Conservation (phyloP, 306 rosid genomes). For the Hylodesmum podocarpum region DNA sequence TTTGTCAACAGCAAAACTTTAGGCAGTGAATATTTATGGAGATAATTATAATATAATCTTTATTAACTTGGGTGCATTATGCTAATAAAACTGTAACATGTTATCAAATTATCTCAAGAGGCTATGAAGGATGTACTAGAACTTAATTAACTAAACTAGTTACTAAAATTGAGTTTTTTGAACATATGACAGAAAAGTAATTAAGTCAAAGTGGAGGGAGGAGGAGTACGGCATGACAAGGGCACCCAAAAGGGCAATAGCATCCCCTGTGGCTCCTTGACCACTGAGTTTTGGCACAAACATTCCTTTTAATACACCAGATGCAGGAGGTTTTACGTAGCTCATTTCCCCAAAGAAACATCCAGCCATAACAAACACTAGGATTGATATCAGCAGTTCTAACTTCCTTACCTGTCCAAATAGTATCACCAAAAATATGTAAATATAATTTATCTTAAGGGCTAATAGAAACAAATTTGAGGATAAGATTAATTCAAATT, state of each 20-base stretch:
- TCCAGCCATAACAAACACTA: slow-evolving; percentile 74
- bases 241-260: slow-evolving; percentile 90
- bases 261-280: slow-evolving; percentile 70
- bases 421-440: neutral
- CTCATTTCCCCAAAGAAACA: slow-evolving; percentile 91
- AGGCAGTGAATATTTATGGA: neutral
- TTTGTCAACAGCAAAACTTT: neutral
- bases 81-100: neutral
- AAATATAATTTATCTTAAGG: neutral
- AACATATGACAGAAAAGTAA: neutral
- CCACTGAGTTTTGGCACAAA: slow-evolving; percentile 69
- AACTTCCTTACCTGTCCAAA: slow-evolving; percentile 62
- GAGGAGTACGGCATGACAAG: slow-evolving; percentile 83
- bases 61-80: neutral
- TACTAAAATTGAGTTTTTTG: neutral
- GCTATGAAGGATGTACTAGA: neutral
- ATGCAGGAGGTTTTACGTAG: slow-evolving; percentile 70
- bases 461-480: neutral
- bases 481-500: neutral
- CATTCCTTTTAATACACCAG: slow-evolving; percentile 46
- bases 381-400: slow-evolving; percentile 59
- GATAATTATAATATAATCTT: neutral
- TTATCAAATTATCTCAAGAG: no score
- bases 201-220: neutral
- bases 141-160: neutral